These are phyloP conservation scores for sweet orange (Citrus sinensis) DNA, from an alignment of 345 rosid species.

Conservation along the genomic window DVS_A1.0 CM039169.1:31384001-31384500, in stretches of 20 bases:
- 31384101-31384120: too few species aligned
- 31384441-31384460: too few species aligned
- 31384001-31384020: conserved; percentile 61
- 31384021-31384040: conserved; percentile 43
- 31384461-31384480: too few species aligned
- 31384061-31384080: conserved; percentile 81
- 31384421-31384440: too few species aligned
- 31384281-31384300: not conserved
- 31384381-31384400: not conserved
- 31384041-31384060: conserved; percentile 53
- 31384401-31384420: not conserved
- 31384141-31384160: not conserved
- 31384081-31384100: not conserved
- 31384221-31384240: conserved; percentile 63
- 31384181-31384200: conserved; percentile 26
- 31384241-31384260: conserved; percentile 12
- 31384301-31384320: not conserved
- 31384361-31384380: not conserved
- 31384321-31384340: not conserved
- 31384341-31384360: too few species aligned
- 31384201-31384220: conserved; percentile 62
- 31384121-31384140: too few species aligned
- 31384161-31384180: not conserved
- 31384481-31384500: not conserved
- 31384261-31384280: not conserved